A percentile compares a stretch with the other conserved stretches of the same genome.
Evolutionary conservation across 2,329 filamentous ascomycete genomes (phyloP).

Genomic region (Hymenoscyphus repandus): DNA sequence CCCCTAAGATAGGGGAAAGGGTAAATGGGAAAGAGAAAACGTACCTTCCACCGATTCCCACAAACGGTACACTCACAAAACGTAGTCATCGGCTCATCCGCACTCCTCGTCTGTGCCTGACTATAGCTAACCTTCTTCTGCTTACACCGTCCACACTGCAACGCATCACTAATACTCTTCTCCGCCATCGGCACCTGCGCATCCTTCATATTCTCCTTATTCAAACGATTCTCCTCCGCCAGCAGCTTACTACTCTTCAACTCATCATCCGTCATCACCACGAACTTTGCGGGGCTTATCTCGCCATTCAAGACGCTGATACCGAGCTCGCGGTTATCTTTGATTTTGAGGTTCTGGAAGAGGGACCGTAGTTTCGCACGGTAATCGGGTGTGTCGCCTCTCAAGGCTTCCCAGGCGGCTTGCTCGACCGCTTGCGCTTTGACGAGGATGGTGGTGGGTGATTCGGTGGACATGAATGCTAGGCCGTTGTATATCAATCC

Average conservation of each 20-base stretch:
- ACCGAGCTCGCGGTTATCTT: slow-evolving; percentile 74
- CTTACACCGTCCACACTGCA: slow-evolving; percentile 88
- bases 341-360: slow-evolving; percentile 92
- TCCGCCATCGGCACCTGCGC: slow-evolving; percentile 90
- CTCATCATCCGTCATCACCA: slow-evolving; percentile 83
- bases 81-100: slow-evolving; percentile 87
- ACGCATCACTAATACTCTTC: slow-evolving; percentile 80
- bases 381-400: slow-evolving; percentile 71
- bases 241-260: slow-evolving; percentile 82
- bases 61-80: slow-evolving; percentile 69
- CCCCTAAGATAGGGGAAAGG: too few relatives aligned
- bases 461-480: slow-evolving; percentile 63
- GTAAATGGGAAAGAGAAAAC: not conserved
- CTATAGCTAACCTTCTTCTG: slow-evolving; percentile 93
- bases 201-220: slow-evolving; percentile 94
- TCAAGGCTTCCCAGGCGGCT: slow-evolving; percentile 66
- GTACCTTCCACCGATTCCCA: slow-evolving; percentile 67
- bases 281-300: slow-evolving; percentile 68
- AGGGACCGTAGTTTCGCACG: slow-evolving; percentile 85
- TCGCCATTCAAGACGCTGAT: slow-evolving; percentile 69
- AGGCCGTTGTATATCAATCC: slow-evolving; percentile 93
- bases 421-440: slow-evolving; percentile 77
- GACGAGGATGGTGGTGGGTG: slow-evolving; percentile 65
- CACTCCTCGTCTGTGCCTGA: slow-evolving; percentile 90
- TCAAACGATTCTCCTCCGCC: slow-evolving; percentile 67